phyloP scores from a whole-genome alignment of 2,329 filamentous ascomycete species.

The Aspergillus thermomutatus region DNA sequence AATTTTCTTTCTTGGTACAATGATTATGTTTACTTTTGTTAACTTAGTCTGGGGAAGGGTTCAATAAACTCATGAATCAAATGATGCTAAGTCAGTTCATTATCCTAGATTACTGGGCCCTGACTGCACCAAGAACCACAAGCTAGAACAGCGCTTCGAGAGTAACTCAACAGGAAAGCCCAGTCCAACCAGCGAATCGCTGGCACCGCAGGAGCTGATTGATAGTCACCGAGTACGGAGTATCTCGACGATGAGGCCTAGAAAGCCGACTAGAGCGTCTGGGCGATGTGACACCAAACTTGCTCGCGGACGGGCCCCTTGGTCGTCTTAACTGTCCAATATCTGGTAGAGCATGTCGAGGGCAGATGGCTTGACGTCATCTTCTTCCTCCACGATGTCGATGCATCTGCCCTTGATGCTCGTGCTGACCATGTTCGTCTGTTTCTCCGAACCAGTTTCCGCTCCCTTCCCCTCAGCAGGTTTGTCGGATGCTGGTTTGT shows the following conservation, averaged over 20 bases:
- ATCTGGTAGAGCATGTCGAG: conserved; percentile 24
- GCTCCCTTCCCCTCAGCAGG: not conserved
- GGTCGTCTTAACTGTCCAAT: conserved; percentile 10
- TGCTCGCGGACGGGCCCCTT: not conserved
- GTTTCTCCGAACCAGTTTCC: not conserved
- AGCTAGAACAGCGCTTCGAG: not conserved
- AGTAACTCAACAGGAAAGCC: not conserved
- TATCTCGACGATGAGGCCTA: not conserved
- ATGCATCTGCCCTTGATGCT: conserved; percentile 1
- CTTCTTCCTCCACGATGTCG: conserved; percentile 23
- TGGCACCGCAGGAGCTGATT: not conserved
- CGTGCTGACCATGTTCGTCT: not conserved
- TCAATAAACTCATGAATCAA: not conserved
- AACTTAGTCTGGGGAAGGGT: not conserved
- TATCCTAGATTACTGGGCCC: not conserved
- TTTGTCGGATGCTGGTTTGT: not conserved
- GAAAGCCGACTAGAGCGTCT: not conserved
- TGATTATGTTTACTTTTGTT: not conserved
- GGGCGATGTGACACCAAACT: not conserved
- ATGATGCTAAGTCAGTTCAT: not conserved
- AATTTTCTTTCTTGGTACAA: not conserved
- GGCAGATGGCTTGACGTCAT: conserved; percentile 21
- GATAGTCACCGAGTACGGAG: not conserved
- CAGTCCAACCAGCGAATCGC: not conserved
- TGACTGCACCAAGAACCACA: not conserved